Percentiles rank a stretch among this genome's conserved stretches.
phyloP scores from a whole-genome alignment of 768 basidiomycete species.

The Leccinum subgranulosum region DNA sequence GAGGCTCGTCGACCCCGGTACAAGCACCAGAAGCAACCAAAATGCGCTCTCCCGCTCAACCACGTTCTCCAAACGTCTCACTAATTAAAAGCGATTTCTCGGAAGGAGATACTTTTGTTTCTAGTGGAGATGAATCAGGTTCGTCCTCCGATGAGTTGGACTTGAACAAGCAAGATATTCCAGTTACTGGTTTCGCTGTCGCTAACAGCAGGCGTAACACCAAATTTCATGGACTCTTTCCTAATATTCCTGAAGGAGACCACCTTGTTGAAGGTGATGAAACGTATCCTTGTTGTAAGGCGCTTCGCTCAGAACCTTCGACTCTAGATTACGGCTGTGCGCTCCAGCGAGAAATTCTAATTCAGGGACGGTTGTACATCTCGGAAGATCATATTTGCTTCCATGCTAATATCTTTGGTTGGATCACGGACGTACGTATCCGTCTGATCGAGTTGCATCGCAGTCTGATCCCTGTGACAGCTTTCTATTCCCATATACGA shows the following conservation, averaged over 20 bases:
- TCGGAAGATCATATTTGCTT: constrained; percentile 99
- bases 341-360: constrained; percentile 90
- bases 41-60: too few relatives aligned
- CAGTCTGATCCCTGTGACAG: constrained; percentile 38
- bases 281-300: constrained; percentile 21
- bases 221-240: constrained; percentile 95
- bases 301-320: not conserved
- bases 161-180: too few relatives aligned
- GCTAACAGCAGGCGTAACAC: constrained; percentile 74
- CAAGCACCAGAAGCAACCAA: too few relatives aligned
- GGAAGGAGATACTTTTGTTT: too few relatives aligned
- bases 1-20: constrained; percentile 1
- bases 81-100: too few relatives aligned
- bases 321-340: constrained; percentile 93
- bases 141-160: too few relatives aligned
- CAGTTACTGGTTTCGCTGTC: too few relatives aligned
- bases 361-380: constrained; percentile 94
- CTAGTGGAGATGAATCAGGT: too few relatives aligned
- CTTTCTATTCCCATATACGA: constrained; percentile 87
- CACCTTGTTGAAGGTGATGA: constrained; percentile 91
- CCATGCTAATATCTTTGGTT: constrained; percentile 98
- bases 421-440: constrained; percentile 88
- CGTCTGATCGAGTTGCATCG: not conserved
- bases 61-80: too few relatives aligned
- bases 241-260: constrained; percentile 87